phyloP scores from a whole-genome alignment of 2,329 filamentous ascomycete species.

The Bipolaris victoriae region DNA sequence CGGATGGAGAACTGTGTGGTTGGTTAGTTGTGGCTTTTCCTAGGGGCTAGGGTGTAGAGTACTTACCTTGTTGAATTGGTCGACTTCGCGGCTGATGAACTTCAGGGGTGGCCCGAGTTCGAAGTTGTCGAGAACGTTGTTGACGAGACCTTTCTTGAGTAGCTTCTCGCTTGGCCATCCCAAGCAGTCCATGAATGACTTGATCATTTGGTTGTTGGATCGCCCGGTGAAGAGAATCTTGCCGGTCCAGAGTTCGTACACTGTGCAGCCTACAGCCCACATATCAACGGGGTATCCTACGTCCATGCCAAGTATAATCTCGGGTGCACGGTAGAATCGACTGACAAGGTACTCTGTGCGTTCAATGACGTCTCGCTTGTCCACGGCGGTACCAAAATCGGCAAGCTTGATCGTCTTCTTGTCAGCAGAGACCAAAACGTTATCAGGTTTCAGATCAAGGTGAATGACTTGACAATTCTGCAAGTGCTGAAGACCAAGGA shows the following conservation, averaged over 20 bases:
- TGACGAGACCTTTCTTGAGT: constrained; percentile 70
- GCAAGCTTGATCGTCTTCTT: constrained; percentile 86
- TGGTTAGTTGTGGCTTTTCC: constrained; percentile 16
- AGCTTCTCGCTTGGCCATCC: constrained; percentile 91
- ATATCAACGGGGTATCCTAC: constrained; percentile 95
- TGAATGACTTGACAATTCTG: constrained; percentile 93
- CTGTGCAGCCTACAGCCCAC: constrained; percentile 96
- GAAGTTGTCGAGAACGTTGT: constrained; percentile 77
- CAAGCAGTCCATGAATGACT: constrained; percentile 92
- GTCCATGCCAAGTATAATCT: constrained; percentile 95
- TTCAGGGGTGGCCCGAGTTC: constrained; percentile 68
- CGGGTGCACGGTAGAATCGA: constrained; percentile 94
- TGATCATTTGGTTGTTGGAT: constrained; percentile 98
- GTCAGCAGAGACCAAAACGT: constrained; percentile 71
- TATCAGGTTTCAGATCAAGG: constrained; percentile 96
- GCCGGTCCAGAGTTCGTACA: constrained; percentile 96
- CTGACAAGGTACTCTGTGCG: constrained; percentile 95
- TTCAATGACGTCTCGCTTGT: constrained; percentile 81
- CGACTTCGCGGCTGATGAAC: constrained; percentile 77
- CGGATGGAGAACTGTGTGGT: constrained; percentile 66
- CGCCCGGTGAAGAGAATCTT: constrained; percentile 95
- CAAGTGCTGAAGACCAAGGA: constrained; percentile 84
- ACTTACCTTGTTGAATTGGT: constrained; percentile 53
- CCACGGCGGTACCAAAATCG: constrained; percentile 94
- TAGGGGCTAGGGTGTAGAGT: background rate